phyloP scores from a whole-genome alignment of 164 flowering plant genomes.

The Kingdonia uniflora region DNA sequence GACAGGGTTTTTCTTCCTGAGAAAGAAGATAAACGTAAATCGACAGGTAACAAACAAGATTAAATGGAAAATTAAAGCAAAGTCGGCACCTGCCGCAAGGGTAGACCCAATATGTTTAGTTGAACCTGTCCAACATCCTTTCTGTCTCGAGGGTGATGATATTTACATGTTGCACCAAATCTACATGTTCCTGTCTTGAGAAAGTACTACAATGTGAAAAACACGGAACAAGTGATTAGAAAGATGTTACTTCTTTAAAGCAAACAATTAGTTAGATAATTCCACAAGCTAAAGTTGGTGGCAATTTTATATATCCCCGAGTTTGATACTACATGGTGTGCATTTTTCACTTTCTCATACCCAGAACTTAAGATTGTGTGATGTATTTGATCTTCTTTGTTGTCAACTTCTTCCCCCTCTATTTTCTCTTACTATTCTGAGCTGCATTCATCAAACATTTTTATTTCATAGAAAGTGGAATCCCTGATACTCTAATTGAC shows the following conservation, averaged over 20 bases:
- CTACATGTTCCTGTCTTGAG: slow-evolving; percentile 72
- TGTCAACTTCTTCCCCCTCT: too few relatives aligned
- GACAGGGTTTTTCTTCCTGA: slow-evolving; percentile 64
- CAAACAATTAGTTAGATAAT: background rate
- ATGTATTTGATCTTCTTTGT: too few relatives aligned
- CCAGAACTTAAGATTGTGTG: too few relatives aligned
- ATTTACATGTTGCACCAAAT: slow-evolving; percentile 63
- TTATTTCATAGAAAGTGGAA: too few relatives aligned
- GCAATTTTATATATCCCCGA: too few relatives aligned
- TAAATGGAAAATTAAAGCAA: background rate
- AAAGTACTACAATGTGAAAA: slow-evolving; percentile 38
- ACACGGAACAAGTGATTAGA: background rate
- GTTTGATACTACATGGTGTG: too few relatives aligned
- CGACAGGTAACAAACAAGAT: background rate
- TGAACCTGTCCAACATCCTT: slow-evolving; percentile 46
- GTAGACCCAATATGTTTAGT: slow-evolving; percentile 47
- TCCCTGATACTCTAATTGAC: too few relatives aligned
- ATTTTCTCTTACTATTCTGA: too few relatives aligned
- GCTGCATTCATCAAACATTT: too few relatives aligned
- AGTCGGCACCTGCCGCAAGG: slow-evolving; percentile 49
- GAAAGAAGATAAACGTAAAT: slow-evolving; percentile 1
- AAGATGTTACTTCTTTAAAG: background rate
- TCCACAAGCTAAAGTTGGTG: too few relatives aligned
- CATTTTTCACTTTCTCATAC: too few relatives aligned
- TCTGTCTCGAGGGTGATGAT: slow-evolving; percentile 58